Evolutionary conservation across 2,329 filamentous ascomycete species (phyloP).

Genomic region (Arthrobotrys pseudoclavata): DNA sequence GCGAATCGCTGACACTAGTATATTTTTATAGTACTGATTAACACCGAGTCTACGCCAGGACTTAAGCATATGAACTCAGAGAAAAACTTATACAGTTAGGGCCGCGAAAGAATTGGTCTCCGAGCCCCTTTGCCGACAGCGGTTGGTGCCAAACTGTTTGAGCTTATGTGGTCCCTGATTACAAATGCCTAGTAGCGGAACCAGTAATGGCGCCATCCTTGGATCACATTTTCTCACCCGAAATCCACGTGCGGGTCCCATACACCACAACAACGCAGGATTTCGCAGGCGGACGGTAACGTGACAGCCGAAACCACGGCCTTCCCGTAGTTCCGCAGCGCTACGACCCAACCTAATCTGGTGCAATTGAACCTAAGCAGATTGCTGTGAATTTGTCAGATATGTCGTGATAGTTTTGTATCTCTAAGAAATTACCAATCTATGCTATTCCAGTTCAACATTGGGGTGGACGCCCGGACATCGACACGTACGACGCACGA

Average conservation of each 20-base stretch:
- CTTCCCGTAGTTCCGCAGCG: neutral
- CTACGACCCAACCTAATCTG: slow-evolving; percentile 14
- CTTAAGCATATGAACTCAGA: neutral
- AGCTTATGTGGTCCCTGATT: slow-evolving; percentile 30
- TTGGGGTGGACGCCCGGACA: neutral
- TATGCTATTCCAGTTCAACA: neutral
- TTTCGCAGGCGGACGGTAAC: slow-evolving; percentile 2
- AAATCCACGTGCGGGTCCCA: slow-evolving; percentile 51
- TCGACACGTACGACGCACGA: neutral
- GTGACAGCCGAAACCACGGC: slow-evolving; percentile 6
- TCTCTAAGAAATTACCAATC: slow-evolving; percentile 33
- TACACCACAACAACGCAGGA: slow-evolving; percentile 20
- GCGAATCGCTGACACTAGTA: neutral
- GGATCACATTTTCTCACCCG: slow-evolving; percentile 44
- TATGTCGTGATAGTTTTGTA: slow-evolving; percentile 35
- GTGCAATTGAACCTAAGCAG: neutral
- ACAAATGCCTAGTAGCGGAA: slow-evolving; percentile 14
- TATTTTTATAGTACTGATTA: neutral
- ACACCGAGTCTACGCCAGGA: neutral
- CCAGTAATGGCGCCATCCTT: slow-evolving; percentile 3
- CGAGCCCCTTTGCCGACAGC: slow-evolving; percentile 11
- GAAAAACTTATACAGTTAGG: too few relatives aligned
- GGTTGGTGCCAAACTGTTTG: neutral
- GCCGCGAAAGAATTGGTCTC: neutral
- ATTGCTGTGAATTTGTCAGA: slow-evolving; percentile 1